Evolutionary conservation across 2,329 filamentous ascomycete species (phyloP), one percentile per base, ranked within the genome.

Genomic region (Aspergillus eucalypticola): DNA sequence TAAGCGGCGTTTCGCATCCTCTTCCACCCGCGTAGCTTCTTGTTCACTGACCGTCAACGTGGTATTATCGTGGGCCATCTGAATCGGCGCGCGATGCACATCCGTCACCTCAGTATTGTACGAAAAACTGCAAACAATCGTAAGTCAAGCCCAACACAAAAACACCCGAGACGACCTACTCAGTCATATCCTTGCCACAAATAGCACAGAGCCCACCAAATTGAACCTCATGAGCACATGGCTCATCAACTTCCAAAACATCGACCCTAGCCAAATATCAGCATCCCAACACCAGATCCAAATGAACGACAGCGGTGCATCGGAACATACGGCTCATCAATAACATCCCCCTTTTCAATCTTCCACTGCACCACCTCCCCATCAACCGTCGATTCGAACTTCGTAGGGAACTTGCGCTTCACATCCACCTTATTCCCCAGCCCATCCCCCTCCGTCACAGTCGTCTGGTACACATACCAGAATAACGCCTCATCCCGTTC

Each of bases 101-200:
- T 96, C 91, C 67, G 86, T 85, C 51, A 87, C 82, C 64, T 93
- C 89, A 61, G 88, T 92, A 58, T 91, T 92, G 85, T 92, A 97
- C 75, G 88, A 90, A 68, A 88, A 85, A 70, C 79, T 81, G 61
- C 53, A 19, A 17, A 38, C 35, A 51, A 59, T 5, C 23, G 19
- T 55, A 25, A 51, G 25, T 51, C 21, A 42, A 52, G 59, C 35
- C 27, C 25, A 48, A 41, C 11, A 29, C n/a, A n/a, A 10, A 21
- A n/a, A 46, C 32, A 60, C 35, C 35, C 23, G 6, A 7, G 19
- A 27, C 32, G 42, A 73, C 82, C 65, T 78, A 85, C 83, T 92
- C 88, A 57, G 91, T 96, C 92, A 99, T 96, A 78, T 98, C 93
- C 77, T 94, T 92, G 64, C 95, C 95, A 77, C 95, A 99, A 63